Conservation (phyloP, 208 protist genomes). For the Balamuthia mandrillaris region DNA sequence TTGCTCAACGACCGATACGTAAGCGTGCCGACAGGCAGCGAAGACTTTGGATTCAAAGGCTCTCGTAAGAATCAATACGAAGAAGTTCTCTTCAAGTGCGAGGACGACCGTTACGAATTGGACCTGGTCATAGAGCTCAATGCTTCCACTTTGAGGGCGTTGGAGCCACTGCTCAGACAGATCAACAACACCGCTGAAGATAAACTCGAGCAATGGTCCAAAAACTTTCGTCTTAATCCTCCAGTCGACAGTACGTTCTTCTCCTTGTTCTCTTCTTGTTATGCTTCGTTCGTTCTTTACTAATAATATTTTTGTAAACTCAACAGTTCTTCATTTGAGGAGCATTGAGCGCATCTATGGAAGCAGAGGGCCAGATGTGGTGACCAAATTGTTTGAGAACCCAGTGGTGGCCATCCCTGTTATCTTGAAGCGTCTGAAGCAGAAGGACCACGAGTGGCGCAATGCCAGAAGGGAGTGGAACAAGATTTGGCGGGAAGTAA, state of each 20-base stretch:
- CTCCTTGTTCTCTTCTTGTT: not conserved
- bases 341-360: conserved; percentile 74
- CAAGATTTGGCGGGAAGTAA: conserved; percentile 72
- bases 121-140: conserved; percentile 76
- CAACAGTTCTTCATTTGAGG: conserved; percentile 49
- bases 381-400: conserved; percentile 39
- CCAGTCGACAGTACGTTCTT: not conserved
- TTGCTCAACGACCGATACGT: conserved; percentile 77
- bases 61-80: conserved; percentile 75
- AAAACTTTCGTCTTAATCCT: not conserved
- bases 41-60: conserved; percentile 68
- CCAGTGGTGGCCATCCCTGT: conserved; percentile 64
- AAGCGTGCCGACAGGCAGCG: conserved; percentile 68
- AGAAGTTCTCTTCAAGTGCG: conserved; percentile 70
- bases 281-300: not conserved
- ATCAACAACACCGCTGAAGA: conserved; percentile 46
- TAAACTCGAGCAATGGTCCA: not conserved
- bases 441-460: conserved; percentile 75
- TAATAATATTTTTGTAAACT: not conserved
- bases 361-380: conserved; percentile 57
- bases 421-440: conserved; percentile 71
- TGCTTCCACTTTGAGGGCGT: conserved; percentile 62
- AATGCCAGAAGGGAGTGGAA: conserved; percentile 69
- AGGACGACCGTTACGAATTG: conserved; percentile 65
- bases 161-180: conserved; percentile 62